Percentiles rank a stretch among this genome's conserved stretches.
phyloP scores from a whole-genome alignment of 2,329 filamentous ascomycete genomes.

The Exophiala viscosa region DNA sequence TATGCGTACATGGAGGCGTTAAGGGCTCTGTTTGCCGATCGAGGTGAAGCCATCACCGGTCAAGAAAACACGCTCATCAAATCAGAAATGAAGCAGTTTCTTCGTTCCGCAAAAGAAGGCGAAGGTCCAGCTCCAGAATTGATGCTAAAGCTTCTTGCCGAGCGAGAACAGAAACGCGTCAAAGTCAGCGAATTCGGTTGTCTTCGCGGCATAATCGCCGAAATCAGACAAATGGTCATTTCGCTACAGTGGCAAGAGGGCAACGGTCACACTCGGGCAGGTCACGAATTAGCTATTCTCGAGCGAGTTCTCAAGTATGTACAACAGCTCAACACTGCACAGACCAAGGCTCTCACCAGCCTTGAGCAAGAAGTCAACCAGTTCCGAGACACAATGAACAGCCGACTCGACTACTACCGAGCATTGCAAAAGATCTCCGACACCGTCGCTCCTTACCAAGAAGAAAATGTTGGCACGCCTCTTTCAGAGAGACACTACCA shows the following conservation, averaged over 20 bases:
- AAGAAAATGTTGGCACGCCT: slow-evolving; percentile 58
- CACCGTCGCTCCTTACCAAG: slow-evolving; percentile 68
- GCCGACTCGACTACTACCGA: slow-evolving; percentile 81
- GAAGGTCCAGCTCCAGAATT: slow-evolving; percentile 69
- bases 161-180: slow-evolving; percentile 44
- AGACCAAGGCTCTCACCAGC: slow-evolving; percentile 49
- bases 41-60: slow-evolving; percentile 71
- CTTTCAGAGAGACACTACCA: slow-evolving; percentile 51
- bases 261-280: slow-evolving; percentile 53
- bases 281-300: slow-evolving; percentile 63
- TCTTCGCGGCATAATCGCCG: slow-evolving; percentile 65
- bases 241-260: slow-evolving; percentile 58
- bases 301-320: slow-evolving; percentile 60
- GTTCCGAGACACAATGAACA: slow-evolving; percentile 77
- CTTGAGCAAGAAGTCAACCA: slow-evolving; percentile 66
- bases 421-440: slow-evolving; percentile 91
- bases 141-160: slow-evolving; percentile 48
- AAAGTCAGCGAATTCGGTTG: slow-evolving; percentile 54
- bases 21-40: slow-evolving; percentile 71
- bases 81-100: slow-evolving; percentile 65
- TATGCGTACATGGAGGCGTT: slow-evolving; percentile 81
- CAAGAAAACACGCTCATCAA: slow-evolving; percentile 70
- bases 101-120: slow-evolving; percentile 57
- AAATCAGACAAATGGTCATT: slow-evolving; percentile 62
- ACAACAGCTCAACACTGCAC: slow-evolving; percentile 50